Base-by-base conservation (phyloP, 306 rosid genomes). In the Vigna hirtella region DNA sequence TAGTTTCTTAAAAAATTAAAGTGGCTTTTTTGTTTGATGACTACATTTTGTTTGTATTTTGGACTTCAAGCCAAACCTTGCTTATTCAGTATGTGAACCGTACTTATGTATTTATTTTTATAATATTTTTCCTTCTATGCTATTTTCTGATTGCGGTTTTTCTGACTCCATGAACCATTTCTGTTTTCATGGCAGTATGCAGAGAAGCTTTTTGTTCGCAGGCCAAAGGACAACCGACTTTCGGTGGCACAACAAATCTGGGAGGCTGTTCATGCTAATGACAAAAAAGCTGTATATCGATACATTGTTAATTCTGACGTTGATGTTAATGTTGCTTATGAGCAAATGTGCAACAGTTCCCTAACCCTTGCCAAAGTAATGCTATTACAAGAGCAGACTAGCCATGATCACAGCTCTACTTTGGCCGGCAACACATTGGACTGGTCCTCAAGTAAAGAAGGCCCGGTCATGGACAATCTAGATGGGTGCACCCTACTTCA, bases 361-460 rank as follows among this genome's bases (percentile, higher is more conserved):
- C 82, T 91, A 77, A 91, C 98, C 77, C 98, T 92, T 69, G 97
- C 98, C 62, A 94, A 88, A 89, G 95, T 88, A 77, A 94, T 94
- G 95, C 80, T 89, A 83, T 82, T 92, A 86, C 97, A 88, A 68
- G 98, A 94, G 89, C 92, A 85, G 79, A 76, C 87, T 77, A 68
- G 82, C 84, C 86, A 84, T 64, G 93, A 92, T 68, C 89, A 83
- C 52, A 73, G 83, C 83, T 78, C 89, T 73, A 80, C 85, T 73
- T 66, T 83, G 59, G 58, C 87, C 18, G 92, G 88, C 82, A 90
- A 91, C 71, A 73, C 93, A 43, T 85, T 89, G 73, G 95, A 92
- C 52, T 88, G 90, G 94, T 89, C 92, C 76, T 88, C 94, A 38
- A 72, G 84, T 51, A 89, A 89, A 76, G 98, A 86, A 79, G 87